A percentile compares a stretch with the other conserved stretches of the same genome.
Evolutionary conservation across 441 rosid genomes (phyloP).

Genomic region (Eutrema salsugineum): DNA sequence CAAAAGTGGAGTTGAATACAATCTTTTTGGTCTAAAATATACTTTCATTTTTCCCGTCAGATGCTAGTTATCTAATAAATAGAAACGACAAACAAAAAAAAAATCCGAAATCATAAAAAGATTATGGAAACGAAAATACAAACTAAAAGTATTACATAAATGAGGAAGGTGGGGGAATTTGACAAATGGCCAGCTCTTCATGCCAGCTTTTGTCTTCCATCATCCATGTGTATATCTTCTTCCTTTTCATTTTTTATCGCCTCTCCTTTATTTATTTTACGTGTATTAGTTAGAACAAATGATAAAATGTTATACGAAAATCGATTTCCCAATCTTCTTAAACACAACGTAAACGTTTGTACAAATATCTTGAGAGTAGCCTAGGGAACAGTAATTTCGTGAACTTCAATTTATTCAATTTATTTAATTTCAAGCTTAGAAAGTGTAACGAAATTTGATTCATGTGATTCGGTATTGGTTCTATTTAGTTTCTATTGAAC

Average conservation of each 20-base stretch:
- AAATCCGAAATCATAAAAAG: background rate
- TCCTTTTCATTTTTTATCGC: background rate
- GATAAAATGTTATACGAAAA: background rate
- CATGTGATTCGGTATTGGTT: background rate
- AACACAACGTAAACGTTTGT: no score
- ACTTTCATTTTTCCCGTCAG: background rate
- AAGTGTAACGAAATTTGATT: no score
- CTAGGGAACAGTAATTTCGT: no score
- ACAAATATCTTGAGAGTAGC: no score
- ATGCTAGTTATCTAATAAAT: background rate
- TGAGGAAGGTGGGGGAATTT: slow-evolving; percentile 29
- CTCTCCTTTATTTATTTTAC: background rate
- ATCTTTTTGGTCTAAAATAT: background rate
- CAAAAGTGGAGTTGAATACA: slow-evolving; percentile 3
- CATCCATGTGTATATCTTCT: slow-evolving; percentile 27
- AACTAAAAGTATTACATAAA: background rate
- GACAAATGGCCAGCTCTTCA: slow-evolving; percentile 32
- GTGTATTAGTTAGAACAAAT: background rate
- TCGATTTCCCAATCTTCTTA: background rate
- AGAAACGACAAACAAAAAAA: background rate
- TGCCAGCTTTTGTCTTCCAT: slow-evolving; percentile 32
- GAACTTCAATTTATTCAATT: no score
- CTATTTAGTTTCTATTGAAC: background rate
- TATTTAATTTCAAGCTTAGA: no score
- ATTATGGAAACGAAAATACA: background rate